Conservation (phyloP, 306 rosid genomes). For the Quercus parvula region DNA sequence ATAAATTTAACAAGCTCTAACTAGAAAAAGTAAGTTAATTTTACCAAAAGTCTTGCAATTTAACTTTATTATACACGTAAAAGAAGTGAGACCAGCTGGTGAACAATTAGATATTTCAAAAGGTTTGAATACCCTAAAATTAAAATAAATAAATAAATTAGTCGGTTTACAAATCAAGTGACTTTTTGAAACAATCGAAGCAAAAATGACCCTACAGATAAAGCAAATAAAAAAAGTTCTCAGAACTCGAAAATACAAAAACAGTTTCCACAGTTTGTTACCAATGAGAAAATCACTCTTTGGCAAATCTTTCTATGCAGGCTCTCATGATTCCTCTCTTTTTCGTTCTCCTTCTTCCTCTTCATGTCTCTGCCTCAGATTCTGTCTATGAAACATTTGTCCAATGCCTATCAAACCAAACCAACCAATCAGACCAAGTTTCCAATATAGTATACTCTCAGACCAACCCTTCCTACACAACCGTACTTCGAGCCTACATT, state of each 20-base stretch:
- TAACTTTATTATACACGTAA: no score
- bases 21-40: no score
- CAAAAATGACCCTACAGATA: no score
- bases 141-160: no score
- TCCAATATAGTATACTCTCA: slow-evolving; percentile 33
- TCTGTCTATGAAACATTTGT: slow-evolving; percentile 45
- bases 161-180: no score
- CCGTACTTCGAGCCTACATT: slow-evolving; percentile 64
- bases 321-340: slow-evolving; percentile 2
- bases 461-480: slow-evolving; percentile 43
- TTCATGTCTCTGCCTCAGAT: slow-evolving; percentile 28
- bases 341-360: slow-evolving; percentile 24
- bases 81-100: no score
- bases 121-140: no score
- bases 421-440: slow-evolving; percentile 25
- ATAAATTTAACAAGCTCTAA: no score
- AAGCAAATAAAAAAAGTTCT: background rate
- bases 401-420: slow-evolving; percentile 42
- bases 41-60: no score
- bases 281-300: background rate
- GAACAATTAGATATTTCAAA: no score
- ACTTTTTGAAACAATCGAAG: no score
- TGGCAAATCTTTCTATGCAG: background rate
- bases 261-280: background rate
- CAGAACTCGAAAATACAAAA: background rate